Evolutionary conservation across 371 early-diverging fungal species (phyloP).

Genomic region (Catenaria anguillulae): DNA sequence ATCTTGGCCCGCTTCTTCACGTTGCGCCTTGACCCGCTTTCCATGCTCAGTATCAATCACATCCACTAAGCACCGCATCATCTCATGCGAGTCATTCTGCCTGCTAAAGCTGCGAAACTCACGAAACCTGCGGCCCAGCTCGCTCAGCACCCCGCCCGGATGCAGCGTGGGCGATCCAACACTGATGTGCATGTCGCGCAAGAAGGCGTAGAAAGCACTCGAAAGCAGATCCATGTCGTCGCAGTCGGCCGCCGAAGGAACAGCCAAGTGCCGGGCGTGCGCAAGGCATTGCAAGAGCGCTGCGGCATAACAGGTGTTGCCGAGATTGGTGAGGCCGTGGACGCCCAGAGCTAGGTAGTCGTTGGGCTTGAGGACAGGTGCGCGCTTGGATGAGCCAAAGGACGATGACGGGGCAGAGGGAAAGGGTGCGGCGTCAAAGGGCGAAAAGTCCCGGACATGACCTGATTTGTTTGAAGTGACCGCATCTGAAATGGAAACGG

Average conservation of each 20-base stretch:
- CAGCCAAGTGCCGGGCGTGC: background rate
- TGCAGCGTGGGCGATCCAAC: background rate
- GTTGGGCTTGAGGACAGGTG: background rate
- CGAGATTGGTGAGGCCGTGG: conserved; percentile 59
- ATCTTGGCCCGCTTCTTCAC: background rate
- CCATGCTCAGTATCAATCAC: background rate
- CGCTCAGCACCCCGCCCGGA: background rate
- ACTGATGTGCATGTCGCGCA: background rate
- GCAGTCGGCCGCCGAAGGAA: background rate
- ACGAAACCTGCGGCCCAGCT: background rate
- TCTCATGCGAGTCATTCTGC: background rate
- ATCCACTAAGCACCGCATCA: background rate
- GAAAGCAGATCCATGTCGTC: background rate
- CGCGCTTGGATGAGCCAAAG: background rate
- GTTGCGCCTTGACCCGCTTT: background rate
- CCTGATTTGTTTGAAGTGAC: no score
- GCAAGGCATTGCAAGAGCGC: conserved; percentile 43
- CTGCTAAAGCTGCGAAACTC: background rate
- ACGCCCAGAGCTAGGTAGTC: conserved; percentile 24
- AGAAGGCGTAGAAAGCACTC: background rate
- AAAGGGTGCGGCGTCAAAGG: background rate
- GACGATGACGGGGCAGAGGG: background rate
- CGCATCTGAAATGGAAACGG: background rate
- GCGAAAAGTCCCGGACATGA: background rate
- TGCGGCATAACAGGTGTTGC: conserved; percentile 86